These are phyloP conservation scores for Kwoniella mangroviensis DNA, from an alignment of 768 basidiomycete species.

Conservation along the genomic window DNA sequence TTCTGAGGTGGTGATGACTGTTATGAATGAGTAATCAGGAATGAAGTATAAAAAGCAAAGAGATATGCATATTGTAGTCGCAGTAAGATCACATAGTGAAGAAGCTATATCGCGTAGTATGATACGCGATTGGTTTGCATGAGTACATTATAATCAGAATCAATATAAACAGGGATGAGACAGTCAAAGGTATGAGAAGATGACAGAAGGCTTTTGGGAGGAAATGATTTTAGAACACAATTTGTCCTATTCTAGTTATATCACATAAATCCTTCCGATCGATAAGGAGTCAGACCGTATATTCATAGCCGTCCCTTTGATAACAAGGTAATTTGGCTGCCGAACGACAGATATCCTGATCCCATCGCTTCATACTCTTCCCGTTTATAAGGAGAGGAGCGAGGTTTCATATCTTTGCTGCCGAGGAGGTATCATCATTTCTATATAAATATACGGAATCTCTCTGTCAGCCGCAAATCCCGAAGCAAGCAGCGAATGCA, in stretches of 20 bases:
- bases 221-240: background rate
- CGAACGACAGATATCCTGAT: constrained; percentile 32
- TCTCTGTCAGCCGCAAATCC: no score
- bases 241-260: background rate
- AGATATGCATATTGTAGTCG: background rate
- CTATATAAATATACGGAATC: constrained; percentile 1
- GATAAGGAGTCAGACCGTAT: constrained; percentile 26
- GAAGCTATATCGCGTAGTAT: no score
- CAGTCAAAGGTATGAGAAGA: background rate
- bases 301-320: constrained; percentile 29
- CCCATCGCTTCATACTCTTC: constrained; percentile 13
- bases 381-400: constrained; percentile 13
- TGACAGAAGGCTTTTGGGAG: background rate
- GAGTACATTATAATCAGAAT: no score
- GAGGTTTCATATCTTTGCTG: constrained; percentile 29
- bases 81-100: no score
- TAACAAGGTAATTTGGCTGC: constrained; percentile 33
- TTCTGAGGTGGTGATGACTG: no score
- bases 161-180: background rate
- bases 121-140: no score
- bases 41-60: background rate
- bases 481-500: no score
- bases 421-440: constrained; percentile 30
- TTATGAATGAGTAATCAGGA: background rate
- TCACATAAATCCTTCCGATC: constrained; percentile 14